Base-by-base conservation (phyloP, 2,329 filamentous ascomycete species). In the Fusarium sp. region DNA sequence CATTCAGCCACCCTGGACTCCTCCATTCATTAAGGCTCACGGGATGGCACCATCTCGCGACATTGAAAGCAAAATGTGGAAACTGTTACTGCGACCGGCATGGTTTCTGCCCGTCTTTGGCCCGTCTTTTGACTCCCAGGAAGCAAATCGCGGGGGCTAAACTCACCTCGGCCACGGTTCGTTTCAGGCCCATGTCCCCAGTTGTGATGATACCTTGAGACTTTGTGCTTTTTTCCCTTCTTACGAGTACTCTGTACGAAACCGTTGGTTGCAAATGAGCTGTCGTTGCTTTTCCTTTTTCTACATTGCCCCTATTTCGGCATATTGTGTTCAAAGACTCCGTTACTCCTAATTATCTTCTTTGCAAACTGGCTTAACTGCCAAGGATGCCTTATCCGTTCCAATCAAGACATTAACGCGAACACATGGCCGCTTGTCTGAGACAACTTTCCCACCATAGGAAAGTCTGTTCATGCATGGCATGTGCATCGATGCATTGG, bases 151-250 rank as follows among this genome's bases (percentile, higher is more conserved):
- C 52, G 56, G 67, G 69, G 49, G 49, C 41, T 50, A 58, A 54
- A 56, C 59, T 56, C 55, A 61, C 44, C 55, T 60, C 49, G 54
- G 46, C 69, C 51, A 64, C 46, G 70, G 69, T 64, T 67, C 46
- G 72, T 74, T 74, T 74, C 72, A 74, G 72, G 71, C 70, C 42
- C 41, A 34, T 44, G 49, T 45, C 65, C 65, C 62, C 60, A 59
- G 56, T 46, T 47, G 38, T 47, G 18, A 59, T 59, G 60, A 31
- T 26, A 53, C 57, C 60, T 67, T 45, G 52, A 64, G 41, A 44
- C 34, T 64, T 61, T 45, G 52, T 65, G 41, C 36, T 46, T 69
- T 23, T 51, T 34, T 11, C 36, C 18, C 31, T 46, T 23, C 30
- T 52, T 57, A 31, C 65, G n/a, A 20, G 49, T 61, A 41, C 23